Evolutionary conservation across 176 grass and related monocot species (phyloP).

Genomic region (Saccharum spontaneum): DNA sequence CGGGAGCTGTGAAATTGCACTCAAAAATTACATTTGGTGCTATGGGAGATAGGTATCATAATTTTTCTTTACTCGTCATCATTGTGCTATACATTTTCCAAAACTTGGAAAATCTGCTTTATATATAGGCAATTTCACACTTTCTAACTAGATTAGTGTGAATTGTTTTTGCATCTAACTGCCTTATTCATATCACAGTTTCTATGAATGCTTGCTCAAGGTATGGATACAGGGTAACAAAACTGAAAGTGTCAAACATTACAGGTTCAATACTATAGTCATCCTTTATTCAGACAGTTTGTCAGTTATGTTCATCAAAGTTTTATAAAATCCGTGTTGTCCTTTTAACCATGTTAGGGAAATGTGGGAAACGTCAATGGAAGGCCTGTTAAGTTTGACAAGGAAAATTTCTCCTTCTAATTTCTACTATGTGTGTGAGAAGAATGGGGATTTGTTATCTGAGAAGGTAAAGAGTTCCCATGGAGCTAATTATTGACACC

Average conservation of each 20-base stretch:
- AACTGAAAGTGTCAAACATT: constrained; percentile 83
- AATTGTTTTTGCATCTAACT: no score
- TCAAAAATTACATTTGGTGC: constrained; percentile 99
- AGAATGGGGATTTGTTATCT: constrained; percentile 70
- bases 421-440: constrained; percentile 91
- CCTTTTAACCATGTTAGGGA: no score
- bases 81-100: no score
- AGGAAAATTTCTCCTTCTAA: constrained; percentile 70
- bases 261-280: constrained; percentile 57
- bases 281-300: neutral
- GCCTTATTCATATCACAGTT: constrained; percentile 28
- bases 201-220: constrained; percentile 96
- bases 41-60: constrained; percentile 86
- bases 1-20: constrained; percentile 66
- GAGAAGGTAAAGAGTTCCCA: constrained; percentile 65
- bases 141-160: no score
- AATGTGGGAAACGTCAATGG: constrained; percentile 99
- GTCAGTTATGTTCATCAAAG: no score
- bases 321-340: no score
- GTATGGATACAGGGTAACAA: constrained; percentile 97
- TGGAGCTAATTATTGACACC: neutral
- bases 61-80: no score
- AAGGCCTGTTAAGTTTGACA: constrained; percentile 83
- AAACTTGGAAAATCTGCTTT: no score
- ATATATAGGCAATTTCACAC: no score